Base-by-base conservation (phyloP, 768 basidiomycete genomes). In the Gautieria morchelliformis region DNA sequence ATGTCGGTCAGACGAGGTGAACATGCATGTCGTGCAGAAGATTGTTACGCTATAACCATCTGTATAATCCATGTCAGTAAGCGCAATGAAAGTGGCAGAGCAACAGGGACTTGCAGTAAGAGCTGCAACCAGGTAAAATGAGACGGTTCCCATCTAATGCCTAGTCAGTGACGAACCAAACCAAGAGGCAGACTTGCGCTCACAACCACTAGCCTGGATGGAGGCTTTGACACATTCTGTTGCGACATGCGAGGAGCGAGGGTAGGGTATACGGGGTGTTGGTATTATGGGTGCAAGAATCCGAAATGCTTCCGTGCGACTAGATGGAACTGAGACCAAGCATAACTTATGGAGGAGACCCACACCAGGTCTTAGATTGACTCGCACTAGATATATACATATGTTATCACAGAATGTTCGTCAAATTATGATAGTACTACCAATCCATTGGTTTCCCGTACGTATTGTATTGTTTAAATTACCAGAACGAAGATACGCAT, bases 111-210 rank as follows among this genome's bases (percentile, higher is more conserved):
- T 64, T 71, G 93, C 91, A 66, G 87, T 78, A 58, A 93, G 71
- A 22, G 91, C 91, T 55, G 91, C 90, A n/a, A 92, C 79, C 56
- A 94, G 80, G 67, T 94, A 94, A 71, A 94, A 94, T 12, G 78
- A 67, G 8, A 93, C 88, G 8, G 89, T 89, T 46, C 79, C 85
- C 39, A 71, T 78, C 89, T 91, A 64, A 53, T 41, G 24, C 9
- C 5, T 17, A 5, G 19, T 22, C 7, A 30, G 24, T 50, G 58
- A 61, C 17, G 45, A 14, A 14, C 10, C 3, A 11, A 46, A 27
- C 10, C 17, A 20, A 20, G 12, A 20, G 17, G 24, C n/a, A 14
- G 10, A 10, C 9, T 5, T 20, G 10, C 2, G 24, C 45, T 46
- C 24, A 46, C 45, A 46, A 46, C 45, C 5, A 11, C 19, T 17